Evolutionary conservation across 805 yeast genomes (phyloP).

Genomic region (Debaryomyces castellii): DNA sequence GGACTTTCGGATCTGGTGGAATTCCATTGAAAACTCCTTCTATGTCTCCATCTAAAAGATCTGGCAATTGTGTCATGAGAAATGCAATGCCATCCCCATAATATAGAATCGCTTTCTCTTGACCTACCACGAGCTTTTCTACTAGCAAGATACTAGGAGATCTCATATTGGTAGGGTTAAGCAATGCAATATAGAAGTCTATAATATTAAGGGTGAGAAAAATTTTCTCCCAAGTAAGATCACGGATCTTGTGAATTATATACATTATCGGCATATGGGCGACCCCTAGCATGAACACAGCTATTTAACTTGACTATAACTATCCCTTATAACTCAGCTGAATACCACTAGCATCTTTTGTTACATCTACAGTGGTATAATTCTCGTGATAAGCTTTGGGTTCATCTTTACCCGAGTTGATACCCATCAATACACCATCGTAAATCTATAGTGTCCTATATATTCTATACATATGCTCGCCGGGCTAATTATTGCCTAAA

Average conservation of each 20-base stretch:
- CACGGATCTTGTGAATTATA: background rate
- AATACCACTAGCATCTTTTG: background rate
- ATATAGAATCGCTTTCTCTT: background rate
- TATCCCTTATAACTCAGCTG: background rate
- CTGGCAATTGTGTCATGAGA: background rate
- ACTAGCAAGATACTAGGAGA: background rate
- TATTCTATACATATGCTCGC: background rate
- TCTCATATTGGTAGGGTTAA: slow-evolving; percentile 1
- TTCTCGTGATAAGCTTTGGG: background rate
- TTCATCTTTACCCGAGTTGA: background rate
- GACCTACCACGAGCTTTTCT: background rate
- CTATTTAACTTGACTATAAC: background rate
- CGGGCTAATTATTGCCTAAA: background rate
- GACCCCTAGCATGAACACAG: background rate
- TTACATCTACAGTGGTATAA: background rate
- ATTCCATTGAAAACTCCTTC: background rate
- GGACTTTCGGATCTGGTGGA: background rate
- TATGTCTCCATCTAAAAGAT: background rate
- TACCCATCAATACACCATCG: background rate
- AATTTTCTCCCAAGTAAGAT: background rate
- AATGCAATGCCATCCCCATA: background rate
- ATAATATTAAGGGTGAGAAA: background rate
- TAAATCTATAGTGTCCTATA: background rate
- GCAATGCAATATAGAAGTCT: background rate
- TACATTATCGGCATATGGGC: slow-evolving; percentile 1